Evolutionary conservation across 176 grass and related monocot genomes (phyloP).

Genomic region (Oryza rufipogon): DNA sequence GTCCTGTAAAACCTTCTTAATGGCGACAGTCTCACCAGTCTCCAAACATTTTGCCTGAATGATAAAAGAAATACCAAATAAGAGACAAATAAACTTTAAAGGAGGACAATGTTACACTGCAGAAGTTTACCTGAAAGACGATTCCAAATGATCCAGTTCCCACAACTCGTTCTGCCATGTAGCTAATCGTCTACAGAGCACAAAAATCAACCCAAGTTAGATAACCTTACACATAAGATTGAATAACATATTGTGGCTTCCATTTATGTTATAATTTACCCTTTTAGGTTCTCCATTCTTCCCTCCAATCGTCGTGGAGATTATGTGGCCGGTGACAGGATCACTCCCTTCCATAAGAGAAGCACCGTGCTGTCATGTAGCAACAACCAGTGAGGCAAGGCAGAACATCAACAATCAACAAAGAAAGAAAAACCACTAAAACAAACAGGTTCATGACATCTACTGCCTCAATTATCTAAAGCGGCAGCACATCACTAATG

Average conservation of each 20-base stretch:
- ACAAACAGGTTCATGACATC: neutral
- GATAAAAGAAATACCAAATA: slow-evolving; percentile 12
- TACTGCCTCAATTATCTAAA: neutral
- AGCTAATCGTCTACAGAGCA: slow-evolving; percentile 76
- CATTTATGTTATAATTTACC: slow-evolving; percentile 39
- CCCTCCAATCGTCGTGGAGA: slow-evolving; percentile 89
- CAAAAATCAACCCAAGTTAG: slow-evolving; percentile 25
- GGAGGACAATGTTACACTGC: slow-evolving; percentile 8
- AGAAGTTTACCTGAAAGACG: slow-evolving; percentile 71
- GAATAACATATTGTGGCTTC: neutral
- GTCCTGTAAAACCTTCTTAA: slow-evolving; percentile 98
- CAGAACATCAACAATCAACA: neutral
- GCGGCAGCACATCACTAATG: neutral
- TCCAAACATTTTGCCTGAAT: slow-evolving; percentile 93
- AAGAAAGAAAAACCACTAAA: neutral
- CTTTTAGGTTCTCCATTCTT: slow-evolving; percentile 89
- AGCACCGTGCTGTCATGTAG: slow-evolving; percentile 44
- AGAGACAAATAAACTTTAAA: neutral
- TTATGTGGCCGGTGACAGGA: slow-evolving; percentile 82
- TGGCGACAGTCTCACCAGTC: slow-evolving; percentile 83
- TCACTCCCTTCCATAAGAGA: slow-evolving; percentile 64
- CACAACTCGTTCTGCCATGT: slow-evolving; percentile 90
- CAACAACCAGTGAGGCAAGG: slow-evolving; percentile 30
- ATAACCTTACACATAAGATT: neutral
- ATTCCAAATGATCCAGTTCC: slow-evolving; percentile 91